These are phyloP conservation scores for Aspergillus sp. DNA, from an alignment of 2,329 filamentous ascomycete genomes.

Conservation along the genomic window DNA sequence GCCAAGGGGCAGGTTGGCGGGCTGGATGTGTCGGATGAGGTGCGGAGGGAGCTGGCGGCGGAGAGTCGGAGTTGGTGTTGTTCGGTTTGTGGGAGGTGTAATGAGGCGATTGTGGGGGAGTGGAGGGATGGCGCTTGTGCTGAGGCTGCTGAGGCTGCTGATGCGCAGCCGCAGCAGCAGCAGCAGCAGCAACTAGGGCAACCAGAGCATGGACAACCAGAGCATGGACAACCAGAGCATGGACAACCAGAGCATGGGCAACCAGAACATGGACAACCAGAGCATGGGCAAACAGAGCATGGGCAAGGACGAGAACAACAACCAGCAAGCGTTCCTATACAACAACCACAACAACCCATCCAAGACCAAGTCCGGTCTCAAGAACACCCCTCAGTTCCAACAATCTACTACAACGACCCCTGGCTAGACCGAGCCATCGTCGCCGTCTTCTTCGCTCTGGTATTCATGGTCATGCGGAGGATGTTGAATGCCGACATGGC, in stretches of 20 bases:
- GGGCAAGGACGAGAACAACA: not conserved
- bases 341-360: constrained; percentile 1
- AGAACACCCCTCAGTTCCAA: constrained; percentile 32
- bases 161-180: constrained; percentile 32
- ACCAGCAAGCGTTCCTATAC: constrained; percentile 1
- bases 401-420: constrained; percentile 21
- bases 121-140: constrained; percentile 49
- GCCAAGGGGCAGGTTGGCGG: constrained; percentile 83
- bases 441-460: constrained; percentile 59
- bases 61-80: constrained; percentile 63
- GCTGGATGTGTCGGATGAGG: constrained; percentile 63
- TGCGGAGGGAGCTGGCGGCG: constrained; percentile 60
- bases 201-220: not conserved
- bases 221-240: no score
- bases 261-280: no score
- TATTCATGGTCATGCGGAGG: constrained; percentile 57
- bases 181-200: not conserved
- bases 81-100: constrained; percentile 53
- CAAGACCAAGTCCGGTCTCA: constrained; percentile 16
- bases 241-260: no score
- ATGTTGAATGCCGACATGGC: constrained; percentile 21
- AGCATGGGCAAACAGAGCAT: not conserved
- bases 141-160: constrained; percentile 24
- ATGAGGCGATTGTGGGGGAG: constrained; percentile 65
- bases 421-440: constrained; percentile 80